These are phyloP conservation scores for Boletus eberwhitei DNA, from an alignment of 768 basidiomycete species.

Conservation along the genomic window DNA sequence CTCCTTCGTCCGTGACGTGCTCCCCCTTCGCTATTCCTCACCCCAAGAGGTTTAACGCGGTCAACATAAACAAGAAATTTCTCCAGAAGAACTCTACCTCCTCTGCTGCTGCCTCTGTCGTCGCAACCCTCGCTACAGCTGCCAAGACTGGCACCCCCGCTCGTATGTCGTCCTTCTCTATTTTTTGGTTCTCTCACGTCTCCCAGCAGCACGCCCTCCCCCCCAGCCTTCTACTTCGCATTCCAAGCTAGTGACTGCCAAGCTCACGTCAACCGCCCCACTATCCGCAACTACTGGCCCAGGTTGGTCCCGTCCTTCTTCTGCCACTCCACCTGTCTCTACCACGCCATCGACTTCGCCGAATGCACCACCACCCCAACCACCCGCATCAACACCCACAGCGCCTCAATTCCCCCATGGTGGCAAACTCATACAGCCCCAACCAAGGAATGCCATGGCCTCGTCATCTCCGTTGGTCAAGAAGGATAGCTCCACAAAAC, in stretches of 20 bases:
- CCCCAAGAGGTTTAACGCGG: conserved; percentile 82
- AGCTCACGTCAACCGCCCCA: conserved; percentile 68
- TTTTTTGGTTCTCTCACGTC: conserved; percentile 8
- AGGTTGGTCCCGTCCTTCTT: conserved; percentile 80
- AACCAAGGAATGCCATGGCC: conserved; percentile 43
- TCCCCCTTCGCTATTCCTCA: conserved; percentile 41
- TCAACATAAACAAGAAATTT: conserved; percentile 97
- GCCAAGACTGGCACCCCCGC: conserved; percentile 50
- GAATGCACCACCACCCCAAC: conserved; percentile 44
- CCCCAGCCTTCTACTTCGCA: conserved; percentile 56
- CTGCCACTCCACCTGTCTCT: conserved; percentile 60
- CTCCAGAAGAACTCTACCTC: conserved; percentile 80
- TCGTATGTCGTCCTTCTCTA: conserved; percentile 41
- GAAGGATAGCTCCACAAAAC: conserved; percentile 40
- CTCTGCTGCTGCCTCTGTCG: conserved; percentile 44
- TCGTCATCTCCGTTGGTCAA: conserved; percentile 34
- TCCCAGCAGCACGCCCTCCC: conserved; percentile 51
- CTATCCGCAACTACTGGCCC: conserved; percentile 54
- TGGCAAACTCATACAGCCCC: conserved; percentile 65
- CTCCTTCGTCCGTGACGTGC: conserved; percentile 3
- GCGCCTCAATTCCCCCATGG: conserved; percentile 53
- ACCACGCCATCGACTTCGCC: conserved; percentile 47
- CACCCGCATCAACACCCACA: conserved; percentile 36
- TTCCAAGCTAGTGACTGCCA: conserved; percentile 82
- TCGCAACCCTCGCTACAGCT: conserved; percentile 38